Evolutionary conservation across 2,329 filamentous ascomycete genomes (phyloP).

Genomic region (Pseudogymnoascus sp.): DNA sequence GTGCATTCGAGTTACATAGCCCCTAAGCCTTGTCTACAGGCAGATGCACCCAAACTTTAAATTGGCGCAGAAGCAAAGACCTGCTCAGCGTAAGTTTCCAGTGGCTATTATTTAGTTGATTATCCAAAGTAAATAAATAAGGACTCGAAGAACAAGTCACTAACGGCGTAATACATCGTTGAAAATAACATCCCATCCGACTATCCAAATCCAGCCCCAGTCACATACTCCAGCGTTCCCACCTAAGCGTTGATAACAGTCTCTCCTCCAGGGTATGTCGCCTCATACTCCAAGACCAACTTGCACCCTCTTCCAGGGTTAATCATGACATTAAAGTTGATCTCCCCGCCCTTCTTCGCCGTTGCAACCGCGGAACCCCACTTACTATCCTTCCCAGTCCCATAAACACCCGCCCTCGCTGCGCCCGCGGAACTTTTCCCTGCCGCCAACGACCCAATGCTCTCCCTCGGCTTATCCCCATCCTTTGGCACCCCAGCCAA

Average conservation of each 20-base stretch:
- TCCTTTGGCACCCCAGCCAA: slow-evolving; percentile 26
- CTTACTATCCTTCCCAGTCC: slow-evolving; percentile 23
- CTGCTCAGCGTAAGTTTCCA: not conserved
- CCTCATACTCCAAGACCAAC: slow-evolving; percentile 53
- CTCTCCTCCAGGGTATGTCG: slow-evolving; percentile 46
- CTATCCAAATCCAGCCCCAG: not conserved
- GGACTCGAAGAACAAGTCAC: not conserved
- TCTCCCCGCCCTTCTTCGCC: slow-evolving; percentile 49
- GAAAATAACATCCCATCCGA: not conserved
- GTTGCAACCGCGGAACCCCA: slow-evolving; percentile 48
- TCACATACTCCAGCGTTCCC: not conserved
- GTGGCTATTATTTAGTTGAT: not conserved
- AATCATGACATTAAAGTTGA: slow-evolving; percentile 50
- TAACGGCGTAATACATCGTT: not conserved
- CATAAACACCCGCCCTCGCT: slow-evolving; percentile 16
- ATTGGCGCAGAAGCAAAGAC: not conserved
- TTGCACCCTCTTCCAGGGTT: slow-evolving; percentile 49
- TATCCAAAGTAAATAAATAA: not conserved
- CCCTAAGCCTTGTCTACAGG: not conserved
- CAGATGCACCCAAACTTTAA: not conserved
- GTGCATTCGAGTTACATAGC: too few species aligned
- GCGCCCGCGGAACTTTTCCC: slow-evolving; percentile 15
- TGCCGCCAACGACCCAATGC: not conserved
- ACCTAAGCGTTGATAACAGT: slow-evolving; percentile 24
- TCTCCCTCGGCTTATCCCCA: not conserved